phyloP scores from a whole-genome alignment of 2,329 filamentous ascomycete species.

The Chrysosporium queenslandicum region DNA sequence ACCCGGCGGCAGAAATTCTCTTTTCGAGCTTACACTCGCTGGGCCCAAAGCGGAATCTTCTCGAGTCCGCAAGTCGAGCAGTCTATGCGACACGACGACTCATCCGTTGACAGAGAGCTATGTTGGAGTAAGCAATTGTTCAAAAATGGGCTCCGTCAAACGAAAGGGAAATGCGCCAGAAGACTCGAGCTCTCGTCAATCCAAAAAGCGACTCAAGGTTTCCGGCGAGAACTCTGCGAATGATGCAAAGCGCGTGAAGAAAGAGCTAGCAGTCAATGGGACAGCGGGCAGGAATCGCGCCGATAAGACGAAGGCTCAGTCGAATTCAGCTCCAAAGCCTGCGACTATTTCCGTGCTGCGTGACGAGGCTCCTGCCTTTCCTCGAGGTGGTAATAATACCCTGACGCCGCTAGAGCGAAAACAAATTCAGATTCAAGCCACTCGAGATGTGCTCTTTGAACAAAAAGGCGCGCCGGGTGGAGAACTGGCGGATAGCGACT shows the following conservation, averaged over 20 bases:
- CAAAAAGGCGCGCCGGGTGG: conserved; percentile 52
- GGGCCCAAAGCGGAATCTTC: conserved; percentile 13
- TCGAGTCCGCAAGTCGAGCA: not conserved
- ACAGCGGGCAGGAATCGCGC: conserved; percentile 17
- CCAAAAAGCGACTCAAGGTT: conserved; percentile 35
- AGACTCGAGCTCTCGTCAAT: conserved; percentile 28
- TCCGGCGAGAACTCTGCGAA: conserved; percentile 29
- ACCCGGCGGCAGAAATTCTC: conserved; percentile 6
- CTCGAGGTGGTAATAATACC: conserved; percentile 80
- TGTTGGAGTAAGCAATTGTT: conserved; percentile 2
- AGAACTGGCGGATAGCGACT: conserved; percentile 33
- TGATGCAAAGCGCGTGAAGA: conserved; percentile 27
- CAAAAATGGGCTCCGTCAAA: conserved; percentile 38
- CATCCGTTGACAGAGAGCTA: not conserved
- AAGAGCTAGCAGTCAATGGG: conserved; percentile 19
- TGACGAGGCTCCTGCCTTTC: conserved; percentile 83
- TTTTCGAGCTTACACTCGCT: not conserved
- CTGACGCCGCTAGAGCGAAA: conserved; percentile 91
- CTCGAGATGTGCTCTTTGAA: conserved; percentile 83
- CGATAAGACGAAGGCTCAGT: conserved; percentile 17
- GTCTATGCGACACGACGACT: not conserved
- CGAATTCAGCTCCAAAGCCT: conserved; percentile 15
- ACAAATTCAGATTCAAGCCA: conserved; percentile 89
- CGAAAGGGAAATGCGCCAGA: conserved; percentile 36
- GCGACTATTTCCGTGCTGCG: conserved; percentile 40